A percentile compares a stretch with the other conserved stretches of the same genome.
Evolutionary conservation across 768 basidiomycete genomes (phyloP).

Genomic region (Trametes punicea): DNA sequence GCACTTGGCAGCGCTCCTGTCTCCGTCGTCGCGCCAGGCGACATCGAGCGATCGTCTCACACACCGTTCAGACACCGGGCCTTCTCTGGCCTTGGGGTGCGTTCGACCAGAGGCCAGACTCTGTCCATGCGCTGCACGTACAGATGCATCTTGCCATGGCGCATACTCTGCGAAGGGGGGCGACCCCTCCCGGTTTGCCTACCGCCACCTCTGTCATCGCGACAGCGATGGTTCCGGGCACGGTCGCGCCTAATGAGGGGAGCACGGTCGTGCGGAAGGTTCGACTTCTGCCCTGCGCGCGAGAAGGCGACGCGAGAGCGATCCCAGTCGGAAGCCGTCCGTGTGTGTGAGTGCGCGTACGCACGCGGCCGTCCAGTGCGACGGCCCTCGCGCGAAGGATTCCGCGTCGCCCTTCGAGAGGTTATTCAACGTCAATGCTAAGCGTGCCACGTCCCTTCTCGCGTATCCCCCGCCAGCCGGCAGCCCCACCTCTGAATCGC

Average conservation of each 20-base stretch:
- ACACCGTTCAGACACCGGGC: slow-evolving; percentile 15
- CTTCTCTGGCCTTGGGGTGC: slow-evolving; percentile 15
- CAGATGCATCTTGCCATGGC: not conserved
- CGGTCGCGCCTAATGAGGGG: not conserved
- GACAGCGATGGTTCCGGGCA: not conserved
- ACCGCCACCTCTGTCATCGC: slow-evolving; percentile 1
- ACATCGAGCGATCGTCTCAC: slow-evolving; percentile 11
- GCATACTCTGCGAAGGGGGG: slow-evolving; percentile 5
- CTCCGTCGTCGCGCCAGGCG: not conserved
- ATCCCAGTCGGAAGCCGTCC: slow-evolving; percentile 4
- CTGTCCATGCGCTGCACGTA: not conserved
- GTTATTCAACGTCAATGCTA: slow-evolving; percentile 11
- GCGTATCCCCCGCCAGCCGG: slow-evolving; percentile 4
- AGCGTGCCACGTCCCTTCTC: slow-evolving; percentile 13
- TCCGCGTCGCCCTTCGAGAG: not conserved
- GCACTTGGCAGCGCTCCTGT: slow-evolving; percentile 4
- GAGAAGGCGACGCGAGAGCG: not conserved
- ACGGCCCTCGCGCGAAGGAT: too few species aligned
- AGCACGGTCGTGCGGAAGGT: not conserved
- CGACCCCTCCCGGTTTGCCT: not conserved
- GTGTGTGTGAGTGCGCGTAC: not conserved
- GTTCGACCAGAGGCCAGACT: slow-evolving; percentile 9
- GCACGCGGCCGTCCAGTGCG: not conserved
- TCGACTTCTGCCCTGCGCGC: not conserved
- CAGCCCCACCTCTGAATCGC: not conserved